Conservation (phyloP, 371 early-diverging fungal genomes). For the Blakeslea trispora region DNA sequence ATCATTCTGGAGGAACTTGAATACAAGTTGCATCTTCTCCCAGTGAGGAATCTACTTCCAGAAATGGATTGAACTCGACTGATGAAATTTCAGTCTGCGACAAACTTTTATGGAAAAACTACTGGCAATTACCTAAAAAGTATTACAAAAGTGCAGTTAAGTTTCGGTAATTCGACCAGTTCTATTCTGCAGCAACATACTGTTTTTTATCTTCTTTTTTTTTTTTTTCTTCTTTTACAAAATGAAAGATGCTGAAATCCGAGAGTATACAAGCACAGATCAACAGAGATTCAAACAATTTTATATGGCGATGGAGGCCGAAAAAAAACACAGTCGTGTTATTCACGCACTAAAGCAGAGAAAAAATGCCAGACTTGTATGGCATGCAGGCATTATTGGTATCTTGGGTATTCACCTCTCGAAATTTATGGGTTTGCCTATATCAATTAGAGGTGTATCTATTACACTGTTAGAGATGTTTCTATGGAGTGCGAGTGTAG, state of each 20-base stretch:
- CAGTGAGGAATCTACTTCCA: too few relatives aligned
- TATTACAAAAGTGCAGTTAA: too few relatives aligned
- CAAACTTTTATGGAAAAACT: too few relatives aligned
- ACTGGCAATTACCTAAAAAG: too few relatives aligned
- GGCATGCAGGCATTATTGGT: slow-evolving; percentile 43
- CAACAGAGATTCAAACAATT: slow-evolving; percentile 14
- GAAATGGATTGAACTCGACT: too few relatives aligned
- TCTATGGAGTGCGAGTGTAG: slow-evolving; percentile 39
- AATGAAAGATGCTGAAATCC: slow-evolving; percentile 8
- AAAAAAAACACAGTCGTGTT: slow-evolving; percentile 13
- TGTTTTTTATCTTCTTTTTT: slow-evolving; percentile 1
- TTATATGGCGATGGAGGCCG: slow-evolving; percentile 5
- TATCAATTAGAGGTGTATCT: not conserved
- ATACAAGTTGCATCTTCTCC: too few relatives aligned
- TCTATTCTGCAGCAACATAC: not conserved
- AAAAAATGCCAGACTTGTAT: slow-evolving; percentile 25
- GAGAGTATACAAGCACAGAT: slow-evolving; percentile 19
- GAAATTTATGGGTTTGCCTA: not conserved
- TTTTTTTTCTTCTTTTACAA: slow-evolving; percentile 1
- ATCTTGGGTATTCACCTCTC: slow-evolving; percentile 30
- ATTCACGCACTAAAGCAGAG: slow-evolving; percentile 10
- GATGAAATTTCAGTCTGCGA: too few relatives aligned
- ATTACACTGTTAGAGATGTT: slow-evolving; percentile 21
- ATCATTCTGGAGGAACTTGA: too few relatives aligned
- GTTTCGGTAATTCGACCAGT: too few relatives aligned